Conservation (phyloP, 2,329 filamentous ascomycete genomes). For the Diaporthe destruens region DNA sequence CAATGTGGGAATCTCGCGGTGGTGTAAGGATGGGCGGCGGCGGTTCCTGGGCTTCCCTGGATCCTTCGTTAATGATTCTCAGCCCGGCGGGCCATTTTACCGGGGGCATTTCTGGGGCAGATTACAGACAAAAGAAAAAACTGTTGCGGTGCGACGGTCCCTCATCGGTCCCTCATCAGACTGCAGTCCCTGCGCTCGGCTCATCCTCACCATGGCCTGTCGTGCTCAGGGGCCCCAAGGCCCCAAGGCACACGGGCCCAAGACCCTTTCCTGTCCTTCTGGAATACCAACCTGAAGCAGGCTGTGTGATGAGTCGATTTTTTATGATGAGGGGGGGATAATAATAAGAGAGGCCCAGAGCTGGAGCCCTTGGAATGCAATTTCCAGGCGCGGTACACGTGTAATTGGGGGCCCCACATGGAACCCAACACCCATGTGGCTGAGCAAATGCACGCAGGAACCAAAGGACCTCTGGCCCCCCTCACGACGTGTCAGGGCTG, state of each 20-base stretch:
- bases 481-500: neutral
- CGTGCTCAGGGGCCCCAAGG: conserved; percentile 15
- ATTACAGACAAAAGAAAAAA: neutral
- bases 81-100: conserved; percentile 8
- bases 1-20: neutral
- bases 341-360: neutral
- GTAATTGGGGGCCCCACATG: conserved; percentile 14
- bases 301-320: conserved; percentile 14
- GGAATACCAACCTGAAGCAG: neutral
- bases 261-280: neutral
- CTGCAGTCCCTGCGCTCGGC: neutral
- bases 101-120: neutral
- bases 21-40: conserved; percentile 20
- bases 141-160: conserved; percentile 27
- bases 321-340: neutral
- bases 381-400: conserved; percentile 29
- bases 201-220: neutral
- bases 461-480: neutral
- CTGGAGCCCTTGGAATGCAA: conserved; percentile 4
- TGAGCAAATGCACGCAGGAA: conserved; percentile 17
- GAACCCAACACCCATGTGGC: conserved; percentile 18
- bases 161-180: too few relatives aligned
- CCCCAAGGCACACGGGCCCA: too few relatives aligned
- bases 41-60: conserved; percentile 25
- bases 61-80: conserved; percentile 22